These are phyloP conservation scores for Botrytis fragariae DNA, from an alignment of 2,329 filamentous ascomycete species.

Conservation along the genomic window DNA sequence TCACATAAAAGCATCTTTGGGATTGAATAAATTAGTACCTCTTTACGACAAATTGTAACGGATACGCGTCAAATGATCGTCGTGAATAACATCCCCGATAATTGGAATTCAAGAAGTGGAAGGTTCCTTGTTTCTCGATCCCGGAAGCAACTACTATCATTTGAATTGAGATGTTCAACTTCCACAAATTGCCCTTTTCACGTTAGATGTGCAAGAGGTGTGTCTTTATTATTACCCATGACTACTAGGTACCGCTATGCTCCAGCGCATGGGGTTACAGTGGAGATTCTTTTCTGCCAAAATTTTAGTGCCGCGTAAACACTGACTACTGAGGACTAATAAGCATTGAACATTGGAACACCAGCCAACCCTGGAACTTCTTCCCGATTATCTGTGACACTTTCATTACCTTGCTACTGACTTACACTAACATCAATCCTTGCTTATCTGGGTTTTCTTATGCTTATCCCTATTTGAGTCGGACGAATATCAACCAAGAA, in stretches of 20 bases:
- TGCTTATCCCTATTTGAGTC: neutral
- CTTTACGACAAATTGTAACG: neutral
- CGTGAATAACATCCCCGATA: neutral
- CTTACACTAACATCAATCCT: neutral
- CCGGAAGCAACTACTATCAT: neutral
- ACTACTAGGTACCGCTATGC: neutral
- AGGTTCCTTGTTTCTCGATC: neutral
- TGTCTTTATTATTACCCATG: neutral
- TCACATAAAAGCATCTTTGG: neutral
- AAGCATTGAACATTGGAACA: neutral
- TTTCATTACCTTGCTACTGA: neutral
- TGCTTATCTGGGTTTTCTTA: neutral
- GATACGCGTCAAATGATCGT: neutral
- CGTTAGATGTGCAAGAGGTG: neutral
- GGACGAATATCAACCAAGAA: neutral
- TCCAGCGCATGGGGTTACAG: neutral
- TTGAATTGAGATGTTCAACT: neutral
- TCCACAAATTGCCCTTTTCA: neutral
- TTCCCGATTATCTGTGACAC: neutral
- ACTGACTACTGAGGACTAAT: neutral
- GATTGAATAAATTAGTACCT: neutral
- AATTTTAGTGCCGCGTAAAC: neutral
- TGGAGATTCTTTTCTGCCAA: neutral
- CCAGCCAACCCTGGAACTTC: neutral
- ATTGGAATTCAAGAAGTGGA: neutral